Evolutionary conservation across 202 grass and related monocot genomes (phyloP).

Genomic region (Elaeis oleifera): DNA sequence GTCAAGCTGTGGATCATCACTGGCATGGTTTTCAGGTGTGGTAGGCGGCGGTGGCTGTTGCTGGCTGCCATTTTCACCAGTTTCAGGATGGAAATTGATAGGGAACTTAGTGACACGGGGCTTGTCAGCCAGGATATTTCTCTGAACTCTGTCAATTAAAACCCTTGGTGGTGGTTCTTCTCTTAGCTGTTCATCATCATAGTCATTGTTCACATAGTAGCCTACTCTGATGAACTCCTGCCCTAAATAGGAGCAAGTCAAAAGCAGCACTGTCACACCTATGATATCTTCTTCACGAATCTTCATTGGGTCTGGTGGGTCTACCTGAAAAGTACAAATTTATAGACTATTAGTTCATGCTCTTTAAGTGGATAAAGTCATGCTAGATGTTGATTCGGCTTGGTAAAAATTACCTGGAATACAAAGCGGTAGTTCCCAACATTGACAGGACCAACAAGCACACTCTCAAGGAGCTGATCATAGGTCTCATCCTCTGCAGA

Average conservation of each 20-base stretch:
- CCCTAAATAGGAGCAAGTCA: slow-evolving; percentile 93
- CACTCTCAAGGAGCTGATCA: slow-evolving; percentile 91
- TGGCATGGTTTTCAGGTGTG: slow-evolving; percentile 35
- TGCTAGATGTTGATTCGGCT: neutral
- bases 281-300: slow-evolving; percentile 97
- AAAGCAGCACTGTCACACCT: slow-evolving; percentile 79
- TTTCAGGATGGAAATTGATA: slow-evolving; percentile 91
- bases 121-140: slow-evolving; percentile 93
- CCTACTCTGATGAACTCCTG: slow-evolving; percentile 99
- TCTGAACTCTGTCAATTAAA: slow-evolving; percentile 75
- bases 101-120: slow-evolving; percentile 98
- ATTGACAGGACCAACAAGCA: slow-evolving; percentile 93
- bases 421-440: slow-evolving; percentile 94
- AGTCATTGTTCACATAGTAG: slow-evolving; percentile 98
- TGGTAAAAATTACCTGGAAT: slow-evolving; percentile 48
- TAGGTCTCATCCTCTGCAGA: slow-evolving; percentile 98
- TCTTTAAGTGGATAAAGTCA: too few species aligned
- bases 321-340: slow-evolving; percentile 47
- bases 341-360: too few species aligned
- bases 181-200: slow-evolving; percentile 84
- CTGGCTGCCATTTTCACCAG: slow-evolving; percentile 41
- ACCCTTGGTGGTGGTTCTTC: slow-evolving; percentile 81
- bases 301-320: slow-evolving; percentile 91
- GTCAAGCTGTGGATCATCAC: slow-evolving; percentile 9
- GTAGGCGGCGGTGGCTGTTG: slow-evolving; percentile 38